Evolutionary conservation across 2,329 filamentous ascomycete genomes (phyloP).

Genomic region (Pseudomassariella vexata): DNA sequence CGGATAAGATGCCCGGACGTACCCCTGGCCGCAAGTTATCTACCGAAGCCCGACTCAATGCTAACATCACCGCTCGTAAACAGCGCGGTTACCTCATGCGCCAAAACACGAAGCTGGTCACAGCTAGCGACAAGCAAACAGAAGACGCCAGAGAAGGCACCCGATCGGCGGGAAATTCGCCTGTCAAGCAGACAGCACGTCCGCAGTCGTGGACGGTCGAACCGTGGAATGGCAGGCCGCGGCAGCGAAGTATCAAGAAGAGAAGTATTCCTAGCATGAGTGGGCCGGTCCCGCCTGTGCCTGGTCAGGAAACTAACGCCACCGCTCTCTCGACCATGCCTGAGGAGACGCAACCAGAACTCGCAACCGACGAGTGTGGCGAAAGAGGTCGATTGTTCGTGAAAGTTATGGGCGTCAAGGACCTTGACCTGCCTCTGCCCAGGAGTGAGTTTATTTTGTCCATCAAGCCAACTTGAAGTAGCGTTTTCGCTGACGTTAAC

Average conservation of each 20-base stretch:
- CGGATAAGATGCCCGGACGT: conserved; percentile 16
- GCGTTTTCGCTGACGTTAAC: conserved; percentile 11
- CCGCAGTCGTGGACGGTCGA: conserved; percentile 95
- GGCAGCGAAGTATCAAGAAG: conserved; percentile 61
- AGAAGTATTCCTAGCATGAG: conserved; percentile 37
- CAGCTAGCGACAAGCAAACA: conserved; percentile 74
- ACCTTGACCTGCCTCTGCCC: conserved; percentile 85
- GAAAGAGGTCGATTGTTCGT: conserved; percentile 92
- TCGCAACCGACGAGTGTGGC: conserved; percentile 65
- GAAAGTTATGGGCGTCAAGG: conserved; percentile 97
- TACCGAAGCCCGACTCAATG: conserved; percentile 32
- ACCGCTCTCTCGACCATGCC: conserved; percentile 57
- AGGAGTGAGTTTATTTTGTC: conserved; percentile 60
- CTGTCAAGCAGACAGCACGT: conserved; percentile 63
- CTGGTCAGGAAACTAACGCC: conserved; percentile 80
- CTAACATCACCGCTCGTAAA: conserved; percentile 59
- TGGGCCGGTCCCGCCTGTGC: conserved; percentile 73
- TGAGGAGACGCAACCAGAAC: conserved; percentile 56
- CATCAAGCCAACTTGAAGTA: conserved; percentile 1
- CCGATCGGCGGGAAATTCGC: conserved; percentile 62
- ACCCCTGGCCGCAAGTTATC: conserved; percentile 12
- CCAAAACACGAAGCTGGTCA: conserved; percentile 94
- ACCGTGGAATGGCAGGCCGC: conserved; percentile 83
- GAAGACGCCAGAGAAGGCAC: conserved; percentile 46
- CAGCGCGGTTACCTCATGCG: conserved; percentile 99